Evolutionary conservation across 2,329 filamentous ascomycete species (phyloP), one percentile per base, ranked within the genome.

Genomic region (Nannizzia gypsea): DNA sequence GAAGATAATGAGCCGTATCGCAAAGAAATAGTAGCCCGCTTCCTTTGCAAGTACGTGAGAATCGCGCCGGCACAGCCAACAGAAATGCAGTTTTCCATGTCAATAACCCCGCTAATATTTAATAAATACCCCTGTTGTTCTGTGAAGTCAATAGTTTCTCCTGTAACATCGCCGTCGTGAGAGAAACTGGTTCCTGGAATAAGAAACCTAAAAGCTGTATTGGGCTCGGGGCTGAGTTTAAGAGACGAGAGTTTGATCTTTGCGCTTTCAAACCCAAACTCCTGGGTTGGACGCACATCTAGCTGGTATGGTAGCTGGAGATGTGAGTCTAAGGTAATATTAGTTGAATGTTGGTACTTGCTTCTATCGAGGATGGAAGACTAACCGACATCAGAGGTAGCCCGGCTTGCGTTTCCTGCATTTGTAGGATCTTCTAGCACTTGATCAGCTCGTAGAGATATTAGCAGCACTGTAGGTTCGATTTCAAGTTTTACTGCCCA

Each of bases 11-110:
- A 73, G 62, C 87, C 83, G 28, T 82, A 81, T 1, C 84, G 81
- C 2, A 86, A 74, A 66, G 83, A 86, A 38, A 83, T 80, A 2
- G 81, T 79, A 42, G 84, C 81, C 68, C 80, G 80, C 65, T 84
- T 81, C 58, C 89, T 83, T 66, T 89, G 83, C 24, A 96, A 72
- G 64, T 95, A 89, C 3, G 82, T 81, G n/a, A 97, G 74, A 1
- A 97, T 75, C 26, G 91, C 91, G n/a, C 91, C 90, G 26, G 87
- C 88, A 72, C 93, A 97, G 2, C 89, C 88, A 55, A 95, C 77
- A 76, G 90, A 89, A 11, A 88, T 70, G 4, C 73, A 77, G 66
- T 87, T 92, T 2, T 92, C 86, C 59, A 93, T 75, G 67, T 95
- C 85, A 62, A 95, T 80, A 62, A 77, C 82, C 1, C 87, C 81